phyloP scores from a whole-genome alignment of 192 early-diverging fungal genomes.

The Phycomyces blakesleeanus region DNA sequence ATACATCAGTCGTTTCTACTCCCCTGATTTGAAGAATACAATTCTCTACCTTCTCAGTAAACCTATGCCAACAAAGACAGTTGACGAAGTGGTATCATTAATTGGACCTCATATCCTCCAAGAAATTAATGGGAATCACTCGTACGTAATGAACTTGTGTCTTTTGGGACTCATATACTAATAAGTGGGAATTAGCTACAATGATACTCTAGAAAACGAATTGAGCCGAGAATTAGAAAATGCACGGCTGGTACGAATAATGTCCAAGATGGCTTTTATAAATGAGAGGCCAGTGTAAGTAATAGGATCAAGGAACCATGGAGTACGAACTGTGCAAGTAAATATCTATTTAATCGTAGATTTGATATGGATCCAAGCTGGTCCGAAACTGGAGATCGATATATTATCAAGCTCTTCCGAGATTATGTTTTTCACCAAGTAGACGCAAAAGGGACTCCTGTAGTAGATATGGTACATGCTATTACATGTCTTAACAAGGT shows the following conservation, averaged over 20 bases:
- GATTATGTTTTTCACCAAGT: slow-evolving; percentile 98
- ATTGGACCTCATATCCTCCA: slow-evolving; percentile 67
- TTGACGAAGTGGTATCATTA: slow-evolving; percentile 78
- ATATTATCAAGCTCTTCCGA: slow-evolving; percentile 93
- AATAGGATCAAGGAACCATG: background rate
- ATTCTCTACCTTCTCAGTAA: slow-evolving; percentile 74
- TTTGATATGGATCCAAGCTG: slow-evolving; percentile 89
- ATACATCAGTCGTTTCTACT: slow-evolving; percentile 65
- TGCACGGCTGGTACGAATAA: slow-evolving; percentile 79
- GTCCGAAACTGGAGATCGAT: slow-evolving; percentile 98
- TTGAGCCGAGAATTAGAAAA: slow-evolving; percentile 87
- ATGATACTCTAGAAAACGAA: slow-evolving; percentile 78
- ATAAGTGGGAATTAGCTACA: slow-evolving; percentile 40
- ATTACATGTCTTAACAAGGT: slow-evolving; percentile 92
- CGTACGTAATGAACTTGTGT: slow-evolving; percentile 33
- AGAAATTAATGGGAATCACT: slow-evolving; percentile 69
- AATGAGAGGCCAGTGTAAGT: slow-evolving; percentile 82
- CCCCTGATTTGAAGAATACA: slow-evolving; percentile 77
- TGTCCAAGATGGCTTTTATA: slow-evolving; percentile 92
- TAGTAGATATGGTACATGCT: slow-evolving; percentile 89
- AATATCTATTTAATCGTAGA: slow-evolving; percentile 39
- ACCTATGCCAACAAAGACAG: slow-evolving; percentile 61
- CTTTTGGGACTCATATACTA: background rate
- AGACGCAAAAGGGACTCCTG: slow-evolving; percentile 70
- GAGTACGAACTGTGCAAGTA: too few relatives aligned